Evolutionary conservation across 129 eudicot species (phyloP).

Genomic region (Helichrysum umbraculigerum): DNA sequence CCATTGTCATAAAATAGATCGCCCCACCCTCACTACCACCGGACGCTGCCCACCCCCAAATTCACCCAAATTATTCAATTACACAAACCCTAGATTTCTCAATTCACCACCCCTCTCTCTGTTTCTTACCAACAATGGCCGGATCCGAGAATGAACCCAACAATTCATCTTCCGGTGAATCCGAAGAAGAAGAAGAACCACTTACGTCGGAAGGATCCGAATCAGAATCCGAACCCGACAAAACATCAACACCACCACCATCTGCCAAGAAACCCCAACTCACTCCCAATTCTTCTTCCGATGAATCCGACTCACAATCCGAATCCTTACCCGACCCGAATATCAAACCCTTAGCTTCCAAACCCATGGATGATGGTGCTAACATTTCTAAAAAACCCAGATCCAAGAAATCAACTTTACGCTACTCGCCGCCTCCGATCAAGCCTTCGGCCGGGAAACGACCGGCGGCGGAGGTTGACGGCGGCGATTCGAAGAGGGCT

Average conservation of each 20-base stretch:
- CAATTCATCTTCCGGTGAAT: conserved; percentile 38
- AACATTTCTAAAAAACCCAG: conserved; percentile 34
- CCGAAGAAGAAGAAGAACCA: conserved; percentile 20
- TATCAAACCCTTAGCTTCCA: conserved; percentile 41
- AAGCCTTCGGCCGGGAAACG: conserved; percentile 41
- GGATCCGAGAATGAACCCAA: conserved; percentile 27
- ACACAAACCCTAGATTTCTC: conserved; percentile 28
- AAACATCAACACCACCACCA: conserved; percentile 34
- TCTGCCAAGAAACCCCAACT: conserved; percentile 14
- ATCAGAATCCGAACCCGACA: conserved; percentile 33
- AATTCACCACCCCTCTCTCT: not conserved
- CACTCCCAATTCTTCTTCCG: conserved; percentile 24
- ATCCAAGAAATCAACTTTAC: conserved; percentile 38
- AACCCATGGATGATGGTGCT: conserved; percentile 33
- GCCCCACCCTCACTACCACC: not conserved
- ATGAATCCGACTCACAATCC: conserved; percentile 24
- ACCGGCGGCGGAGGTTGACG: conserved; percentile 29
- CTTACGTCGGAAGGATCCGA: conserved; percentile 26
- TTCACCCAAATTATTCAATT: not conserved
- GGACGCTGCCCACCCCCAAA: not conserved
- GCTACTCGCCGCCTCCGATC: conserved; percentile 29
- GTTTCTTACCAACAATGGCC: conserved; percentile 35
- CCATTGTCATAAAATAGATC: not conserved
- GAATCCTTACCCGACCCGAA: conserved; percentile 35
- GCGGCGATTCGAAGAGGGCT: conserved; percentile 31